phyloP scores from a whole-genome alignment of 495 filamentous ascomycete genomes.

The Lophiotrema nucula region DNA sequence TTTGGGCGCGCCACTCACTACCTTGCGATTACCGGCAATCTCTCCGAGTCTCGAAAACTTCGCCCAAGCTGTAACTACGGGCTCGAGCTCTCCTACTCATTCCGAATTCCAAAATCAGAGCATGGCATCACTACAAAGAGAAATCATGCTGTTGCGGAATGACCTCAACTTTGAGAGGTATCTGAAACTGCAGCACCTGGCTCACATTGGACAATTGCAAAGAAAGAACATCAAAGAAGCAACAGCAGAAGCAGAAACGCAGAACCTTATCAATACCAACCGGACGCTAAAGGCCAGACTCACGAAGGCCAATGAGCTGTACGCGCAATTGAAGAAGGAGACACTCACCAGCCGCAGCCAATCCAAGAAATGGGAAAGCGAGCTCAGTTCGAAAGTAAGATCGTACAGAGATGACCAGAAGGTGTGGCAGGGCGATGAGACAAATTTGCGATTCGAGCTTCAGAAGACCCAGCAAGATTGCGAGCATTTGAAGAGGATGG shows the following conservation, averaged over 20 bases:
- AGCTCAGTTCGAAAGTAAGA: slow-evolving; percentile 59
- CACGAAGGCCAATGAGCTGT: slow-evolving; percentile 64
- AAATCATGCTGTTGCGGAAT: slow-evolving; percentile 66
- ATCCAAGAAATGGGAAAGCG: slow-evolving; percentile 68
- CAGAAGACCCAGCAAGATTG: slow-evolving; percentile 52
- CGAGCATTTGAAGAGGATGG: slow-evolving; percentile 55
- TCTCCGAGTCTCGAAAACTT: slow-evolving; percentile 35
- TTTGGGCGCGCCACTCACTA: slow-evolving; percentile 1
- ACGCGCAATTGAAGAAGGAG: slow-evolving; percentile 63
- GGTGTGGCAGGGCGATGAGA: slow-evolving; percentile 57
- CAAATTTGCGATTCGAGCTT: slow-evolving; percentile 54
- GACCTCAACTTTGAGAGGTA: slow-evolving; percentile 77
- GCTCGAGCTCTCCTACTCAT: slow-evolving; percentile 23
- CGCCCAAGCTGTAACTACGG: slow-evolving; percentile 24
- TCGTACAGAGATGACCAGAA: slow-evolving; percentile 65
- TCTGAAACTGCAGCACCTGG: slow-evolving; percentile 70
- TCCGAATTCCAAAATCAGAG: slow-evolving; percentile 38
- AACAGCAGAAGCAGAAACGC: slow-evolving; percentile 70
- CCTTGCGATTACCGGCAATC: neutral
- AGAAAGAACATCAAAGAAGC: slow-evolving; percentile 66
- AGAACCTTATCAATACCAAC: slow-evolving; percentile 70
- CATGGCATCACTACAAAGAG: slow-evolving; percentile 59
- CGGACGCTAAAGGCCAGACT: slow-evolving; percentile 64
- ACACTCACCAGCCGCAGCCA: slow-evolving; percentile 61
- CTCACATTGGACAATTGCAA: slow-evolving; percentile 69